Conservation (phyloP, 108 stramenopile species). For the Cyclotella sp. region DNA sequence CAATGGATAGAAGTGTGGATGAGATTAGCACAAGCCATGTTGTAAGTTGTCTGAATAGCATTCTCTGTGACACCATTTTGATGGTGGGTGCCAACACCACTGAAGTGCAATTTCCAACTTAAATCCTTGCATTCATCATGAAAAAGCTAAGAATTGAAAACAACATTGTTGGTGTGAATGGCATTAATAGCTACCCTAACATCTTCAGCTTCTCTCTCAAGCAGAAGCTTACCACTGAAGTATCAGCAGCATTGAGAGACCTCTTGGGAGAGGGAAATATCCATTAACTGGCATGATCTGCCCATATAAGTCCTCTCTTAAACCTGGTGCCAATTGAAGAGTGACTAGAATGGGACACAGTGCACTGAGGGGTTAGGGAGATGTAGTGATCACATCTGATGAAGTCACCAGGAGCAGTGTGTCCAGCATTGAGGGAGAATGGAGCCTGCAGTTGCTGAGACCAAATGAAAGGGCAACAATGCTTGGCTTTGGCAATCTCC, state of each 20-base stretch:
- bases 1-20: slow-evolving; percentile 49
- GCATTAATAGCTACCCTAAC: slow-evolving; percentile 32
- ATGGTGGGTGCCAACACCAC: no score
- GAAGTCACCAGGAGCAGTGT: no score
- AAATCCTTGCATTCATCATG: background rate
- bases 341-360: background rate
- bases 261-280: slow-evolving; percentile 34
- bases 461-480: background rate
- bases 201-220: slow-evolving; percentile 26
- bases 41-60: slow-evolving; percentile 41
- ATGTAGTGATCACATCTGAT: no score
- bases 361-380: no score
- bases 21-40: no score
- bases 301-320: slow-evolving; percentile 25
- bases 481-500: background rate
- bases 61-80: slow-evolving; percentile 55
- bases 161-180: slow-evolving; percentile 49
- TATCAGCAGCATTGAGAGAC: slow-evolving; percentile 42
- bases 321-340: slow-evolving; percentile 3
- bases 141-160: slow-evolving; percentile 35
- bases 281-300: slow-evolving; percentile 43
- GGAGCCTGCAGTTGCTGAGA: no score
- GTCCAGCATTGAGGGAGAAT: background rate
- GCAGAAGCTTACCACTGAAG: slow-evolving; percentile 36
- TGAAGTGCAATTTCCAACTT: slow-evolving; percentile 31